Evolutionary conservation across 2,329 filamentous ascomycete species (phyloP), one percentile per base, ranked within the genome.

Genomic region (Tolypocladium guangdongense): DNA sequence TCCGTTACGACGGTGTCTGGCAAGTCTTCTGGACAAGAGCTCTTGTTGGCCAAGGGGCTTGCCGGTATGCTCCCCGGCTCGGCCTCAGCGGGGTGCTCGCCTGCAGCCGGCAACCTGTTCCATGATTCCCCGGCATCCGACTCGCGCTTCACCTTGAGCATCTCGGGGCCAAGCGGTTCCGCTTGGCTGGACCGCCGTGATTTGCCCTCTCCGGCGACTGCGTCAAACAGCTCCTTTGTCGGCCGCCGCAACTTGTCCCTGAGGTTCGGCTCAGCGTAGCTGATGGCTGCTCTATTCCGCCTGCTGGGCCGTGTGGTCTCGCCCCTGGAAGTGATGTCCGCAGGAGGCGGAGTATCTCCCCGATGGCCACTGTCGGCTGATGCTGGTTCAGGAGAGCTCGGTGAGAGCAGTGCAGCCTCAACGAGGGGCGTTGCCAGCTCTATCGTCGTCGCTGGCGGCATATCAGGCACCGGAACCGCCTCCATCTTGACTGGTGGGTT

Each of bases 241-340:
- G 88, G 87, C 55, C 88, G 80, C 55, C 88, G 80, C 88, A 93
- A 91, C 71, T 93, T 93, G 64, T 85, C 86, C 57, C 86, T 79
- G 43, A 93, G 74, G 62, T 87, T 92, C 1, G 88, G 88, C 66
- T 92, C 87, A 12, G 87, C 86, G 66, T 93, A 93, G 71, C 87
- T 92, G 56, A 93, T 80, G 50, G 83, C 77, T 12, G 81, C 72
- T 61, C 86, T 77, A 49, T 82, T 81, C 58, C 88, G 80, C 59
- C 88, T 76, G 60, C 83, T 86, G 24, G 81, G 80, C 46, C 88
- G 78, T 32, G 80, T 75, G 32, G 78, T 78, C 59, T 86, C 79
- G 50, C 78, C 76, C 37, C 68, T 74, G 8, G 69, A 71, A 8
- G 76, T 78, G 37, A 84, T 77, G 58, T 84, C 78, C 18, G 72